A percentile compares a stretch with the other conserved stretches of the same genome.
phyloP scores from a whole-genome alignment of 2,329 filamentous ascomycete species.

The Erysiphe neolycopersici region DNA sequence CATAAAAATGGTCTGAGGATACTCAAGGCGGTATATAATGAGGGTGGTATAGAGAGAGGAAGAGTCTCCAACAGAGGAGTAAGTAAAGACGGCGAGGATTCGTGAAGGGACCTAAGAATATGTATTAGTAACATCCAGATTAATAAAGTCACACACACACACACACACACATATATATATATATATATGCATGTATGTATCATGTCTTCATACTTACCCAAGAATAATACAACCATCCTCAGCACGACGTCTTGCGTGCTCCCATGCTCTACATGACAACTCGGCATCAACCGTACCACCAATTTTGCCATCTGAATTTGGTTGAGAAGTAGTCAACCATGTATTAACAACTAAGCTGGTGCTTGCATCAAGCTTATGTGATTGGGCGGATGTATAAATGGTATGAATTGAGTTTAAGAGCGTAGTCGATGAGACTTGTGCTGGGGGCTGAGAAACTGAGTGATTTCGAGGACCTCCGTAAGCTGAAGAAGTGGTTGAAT shows the following conservation, averaged over 20 bases:
- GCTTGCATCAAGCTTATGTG: conserved; percentile 71
- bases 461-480: conserved; percentile 27
- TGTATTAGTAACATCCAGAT: background rate
- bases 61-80: conserved; percentile 57
- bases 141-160: background rate
- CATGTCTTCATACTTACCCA: conserved; percentile 26
- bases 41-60: conserved; percentile 50
- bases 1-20: conserved; percentile 67
- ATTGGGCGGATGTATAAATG: conserved; percentile 53
- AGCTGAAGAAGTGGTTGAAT: conserved; percentile 38
- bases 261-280: conserved; percentile 66
- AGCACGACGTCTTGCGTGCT: conserved; percentile 78
- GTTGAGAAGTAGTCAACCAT: conserved; percentile 59
- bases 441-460: conserved; percentile 35
- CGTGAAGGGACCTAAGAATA: conserved; percentile 50
- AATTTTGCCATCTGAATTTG: conserved; percentile 36
- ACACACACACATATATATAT: background rate
- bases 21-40: conserved; percentile 52
- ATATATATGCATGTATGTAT: background rate
- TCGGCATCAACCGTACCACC: conserved; percentile 61
- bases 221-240: conserved; percentile 87
- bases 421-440: conserved; percentile 77
- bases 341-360: conserved; percentile 88
- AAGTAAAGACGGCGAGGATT: conserved; percentile 64
- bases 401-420: conserved; percentile 81